phyloP scores from a whole-genome alignment of 176 grass and related monocot genomes.

The Musa schizocarpa region DNA sequence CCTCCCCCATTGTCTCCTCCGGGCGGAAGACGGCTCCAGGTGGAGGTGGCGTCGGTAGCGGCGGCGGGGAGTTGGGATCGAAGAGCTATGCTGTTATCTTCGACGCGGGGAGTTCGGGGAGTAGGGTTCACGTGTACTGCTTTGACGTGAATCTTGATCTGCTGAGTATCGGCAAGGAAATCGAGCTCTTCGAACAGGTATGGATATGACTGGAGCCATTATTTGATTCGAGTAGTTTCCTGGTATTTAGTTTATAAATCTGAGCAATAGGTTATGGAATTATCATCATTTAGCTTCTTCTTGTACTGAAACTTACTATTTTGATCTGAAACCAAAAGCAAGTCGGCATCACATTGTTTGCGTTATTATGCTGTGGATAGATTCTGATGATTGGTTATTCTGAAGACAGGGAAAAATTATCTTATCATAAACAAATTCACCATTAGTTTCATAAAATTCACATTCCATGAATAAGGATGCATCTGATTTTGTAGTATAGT shows the following conservation, averaged over 20 bases:
- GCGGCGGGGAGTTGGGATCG: constrained; percentile 22
- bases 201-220: not conserved
- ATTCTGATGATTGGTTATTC: too few species aligned
- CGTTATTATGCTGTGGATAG: too few species aligned
- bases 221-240: not conserved
- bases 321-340: too few species aligned
- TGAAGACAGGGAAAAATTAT: too few species aligned
- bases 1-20: constrained; percentile 16
- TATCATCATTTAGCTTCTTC: too few species aligned
- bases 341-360: too few species aligned
- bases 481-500: too few species aligned
- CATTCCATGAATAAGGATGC: too few species aligned
- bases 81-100: constrained; percentile 82
- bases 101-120: constrained; percentile 90
- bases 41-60: constrained; percentile 10
- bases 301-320: too few species aligned
- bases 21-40: constrained; percentile 45
- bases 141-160: constrained; percentile 74
- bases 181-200: constrained; percentile 92
- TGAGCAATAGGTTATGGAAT: not conserved
- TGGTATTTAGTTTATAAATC: not conserved
- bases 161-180: constrained; percentile 65
- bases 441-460: too few species aligned
- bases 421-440: too few species aligned
- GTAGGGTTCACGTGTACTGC: constrained; percentile 85